phyloP scores from a whole-genome alignment of 2,329 filamentous ascomycete genomes.

The Hymenoscyphus fructigenus region DNA sequence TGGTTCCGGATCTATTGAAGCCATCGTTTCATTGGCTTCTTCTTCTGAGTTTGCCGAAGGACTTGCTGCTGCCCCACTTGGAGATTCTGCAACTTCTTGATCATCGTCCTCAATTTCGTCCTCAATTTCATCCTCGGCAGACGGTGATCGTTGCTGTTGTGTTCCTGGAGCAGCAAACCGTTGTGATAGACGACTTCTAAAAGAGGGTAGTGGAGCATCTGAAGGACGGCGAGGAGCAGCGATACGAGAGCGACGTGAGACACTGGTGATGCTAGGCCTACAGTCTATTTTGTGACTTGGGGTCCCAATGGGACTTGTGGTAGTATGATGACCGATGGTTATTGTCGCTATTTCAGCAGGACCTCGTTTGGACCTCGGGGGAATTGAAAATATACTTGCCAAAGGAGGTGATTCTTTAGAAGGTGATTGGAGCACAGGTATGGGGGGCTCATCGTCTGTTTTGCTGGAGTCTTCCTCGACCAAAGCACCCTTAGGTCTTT shows the following conservation, averaged over 20 bases:
- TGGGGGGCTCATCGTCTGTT: slow-evolving; percentile 18
- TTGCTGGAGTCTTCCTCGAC: slow-evolving; percentile 9
- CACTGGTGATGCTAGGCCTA: slow-evolving; percentile 14
- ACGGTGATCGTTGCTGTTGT: slow-evolving; percentile 11
- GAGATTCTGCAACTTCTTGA: neutral
- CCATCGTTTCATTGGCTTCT: slow-evolving; percentile 11
- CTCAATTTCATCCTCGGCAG: slow-evolving; percentile 21
- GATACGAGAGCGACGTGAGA: slow-evolving; percentile 11
- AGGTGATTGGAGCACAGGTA: slow-evolving; percentile 31
- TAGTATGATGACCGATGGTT: slow-evolving; percentile 36
- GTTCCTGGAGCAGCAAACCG: slow-evolving; percentile 34
- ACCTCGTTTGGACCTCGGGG: slow-evolving; percentile 23
- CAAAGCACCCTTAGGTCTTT: slow-evolving; percentile 11
- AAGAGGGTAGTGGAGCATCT: slow-evolving; percentile 24
- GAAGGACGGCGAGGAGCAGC: slow-evolving; percentile 5
- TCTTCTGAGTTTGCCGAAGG: slow-evolving; percentile 10
- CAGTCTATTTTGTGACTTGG: slow-evolving; percentile 29
- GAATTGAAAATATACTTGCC: slow-evolving; percentile 27
- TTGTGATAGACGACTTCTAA: slow-evolving; percentile 34
- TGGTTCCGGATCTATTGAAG: slow-evolving; percentile 1
- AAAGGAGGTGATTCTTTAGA: slow-evolving; percentile 27
- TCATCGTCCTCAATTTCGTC: slow-evolving; percentile 14
- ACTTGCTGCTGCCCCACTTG: neutral
- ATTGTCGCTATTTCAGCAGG: slow-evolving; percentile 35
- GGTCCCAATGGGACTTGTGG: slow-evolving; percentile 35